phyloP scores from a whole-genome alignment of 2,329 filamentous ascomycete species.

The Colletotrichum lindemuthianum region DNA sequence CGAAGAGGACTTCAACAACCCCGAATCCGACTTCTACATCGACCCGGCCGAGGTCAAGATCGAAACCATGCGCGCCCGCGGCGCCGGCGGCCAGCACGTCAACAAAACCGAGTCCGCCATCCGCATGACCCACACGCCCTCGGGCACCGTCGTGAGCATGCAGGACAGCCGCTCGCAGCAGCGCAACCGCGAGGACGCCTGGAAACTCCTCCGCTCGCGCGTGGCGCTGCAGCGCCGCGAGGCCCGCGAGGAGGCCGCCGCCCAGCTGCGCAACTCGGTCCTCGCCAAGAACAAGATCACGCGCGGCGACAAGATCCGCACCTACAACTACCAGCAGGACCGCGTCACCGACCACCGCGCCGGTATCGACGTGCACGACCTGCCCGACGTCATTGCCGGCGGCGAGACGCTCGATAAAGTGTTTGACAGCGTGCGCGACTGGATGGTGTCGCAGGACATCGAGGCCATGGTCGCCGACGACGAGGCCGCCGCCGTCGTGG shows the following conservation, averaged over 20 bases:
- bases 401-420: slow-evolving; percentile 76
- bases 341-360: slow-evolving; percentile 90
- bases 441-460: slow-evolving; percentile 81
- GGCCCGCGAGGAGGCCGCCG: slow-evolving; percentile 82
- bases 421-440: slow-evolving; percentile 81
- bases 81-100: slow-evolving; percentile 96
- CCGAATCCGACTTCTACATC: slow-evolving; percentile 91
- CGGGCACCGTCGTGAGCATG: slow-evolving; percentile 87
- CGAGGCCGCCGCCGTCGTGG: slow-evolving; percentile 47
- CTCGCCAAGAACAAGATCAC: slow-evolving; percentile 85
- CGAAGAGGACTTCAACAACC: slow-evolving; percentile 76
- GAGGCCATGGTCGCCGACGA: slow-evolving; percentile 75
- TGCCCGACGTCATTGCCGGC: slow-evolving; percentile 83
- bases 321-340: slow-evolving; percentile 82
- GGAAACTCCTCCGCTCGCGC: slow-evolving; percentile 83
- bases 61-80: slow-evolving; percentile 91
- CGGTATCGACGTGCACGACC: slow-evolving; percentile 80
- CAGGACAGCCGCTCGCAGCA: slow-evolving; percentile 93
- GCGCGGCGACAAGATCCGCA: slow-evolving; percentile 91
- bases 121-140: slow-evolving; percentile 89
- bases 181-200: slow-evolving; percentile 87
- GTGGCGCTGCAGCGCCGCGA: slow-evolving; percentile 84
- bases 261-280: slow-evolving; percentile 78
- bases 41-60: slow-evolving; percentile 82
- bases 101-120: slow-evolving; percentile 98